A percentile compares a stretch with the other conserved stretches of the same genome.
These are phyloP conservation scores for Verticillium longisporum DNA, from an alignment of 2,329 filamentous ascomycete genomes.

Conservation along the genomic window DNA sequence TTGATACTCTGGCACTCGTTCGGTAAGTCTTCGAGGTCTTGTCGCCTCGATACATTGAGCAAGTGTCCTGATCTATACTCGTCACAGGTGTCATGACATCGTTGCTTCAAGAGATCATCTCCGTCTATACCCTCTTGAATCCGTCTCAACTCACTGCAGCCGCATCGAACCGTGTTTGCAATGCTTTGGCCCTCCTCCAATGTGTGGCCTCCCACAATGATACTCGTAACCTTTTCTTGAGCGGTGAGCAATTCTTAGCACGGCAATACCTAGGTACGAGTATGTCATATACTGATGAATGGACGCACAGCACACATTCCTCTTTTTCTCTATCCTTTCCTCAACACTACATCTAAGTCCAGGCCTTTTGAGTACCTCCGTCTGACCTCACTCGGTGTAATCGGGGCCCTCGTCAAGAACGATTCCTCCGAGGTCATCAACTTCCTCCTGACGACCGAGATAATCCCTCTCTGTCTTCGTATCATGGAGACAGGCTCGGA, in stretches of 20 bases:
- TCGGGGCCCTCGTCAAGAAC: slow-evolving; percentile 96
- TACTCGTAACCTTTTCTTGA: slow-evolving; percentile 86
- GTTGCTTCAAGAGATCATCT: slow-evolving; percentile 95
- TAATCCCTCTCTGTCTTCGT: slow-evolving; percentile 91
- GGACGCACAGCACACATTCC: slow-evolving; percentile 78
- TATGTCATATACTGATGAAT: not conserved
- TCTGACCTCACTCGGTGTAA: slow-evolving; percentile 90
- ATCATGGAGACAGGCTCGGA: slow-evolving; percentile 99
- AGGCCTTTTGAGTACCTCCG: slow-evolving; percentile 96
- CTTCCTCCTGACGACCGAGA: slow-evolving; percentile 96
- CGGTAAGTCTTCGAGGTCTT: slow-evolving; percentile 50
- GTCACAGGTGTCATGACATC: slow-evolving; percentile 89
- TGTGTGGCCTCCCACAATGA: slow-evolving; percentile 98
- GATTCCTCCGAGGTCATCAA: slow-evolving; percentile 98
- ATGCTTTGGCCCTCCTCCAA: slow-evolving; percentile 89
- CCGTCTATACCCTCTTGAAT: slow-evolving; percentile 93
- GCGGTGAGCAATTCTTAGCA: slow-evolving; percentile 51
- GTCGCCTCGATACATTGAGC: not conserved
- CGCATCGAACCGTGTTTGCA: slow-evolving; percentile 96
- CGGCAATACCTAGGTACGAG: not conserved
- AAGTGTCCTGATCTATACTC: slow-evolving; percentile 1
- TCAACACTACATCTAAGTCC: slow-evolving; percentile 98
- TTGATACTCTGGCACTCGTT: slow-evolving; percentile 98
- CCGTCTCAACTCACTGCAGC: slow-evolving; percentile 94
- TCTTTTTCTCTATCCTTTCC: slow-evolving; percentile 93